These are phyloP conservation scores for Cinchona pubescens DNA, from an alignment of 257 asterid species.

Conservation along the genomic window DNA sequence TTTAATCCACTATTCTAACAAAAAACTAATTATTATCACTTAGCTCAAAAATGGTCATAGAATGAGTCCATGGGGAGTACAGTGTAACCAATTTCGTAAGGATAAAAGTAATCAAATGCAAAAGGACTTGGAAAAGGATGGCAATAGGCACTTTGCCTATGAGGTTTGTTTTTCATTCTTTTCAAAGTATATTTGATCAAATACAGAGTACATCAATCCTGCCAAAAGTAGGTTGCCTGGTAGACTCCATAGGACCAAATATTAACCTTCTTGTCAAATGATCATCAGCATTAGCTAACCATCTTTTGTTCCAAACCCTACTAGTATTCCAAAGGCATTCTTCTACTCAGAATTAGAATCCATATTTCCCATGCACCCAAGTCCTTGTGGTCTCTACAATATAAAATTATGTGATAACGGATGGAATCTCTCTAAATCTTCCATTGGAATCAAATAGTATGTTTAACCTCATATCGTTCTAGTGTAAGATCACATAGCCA, in stretches of 20 bases:
- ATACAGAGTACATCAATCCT: not conserved
- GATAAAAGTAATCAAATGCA: not conserved
- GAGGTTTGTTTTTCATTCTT: not conserved
- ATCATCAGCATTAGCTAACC: not conserved
- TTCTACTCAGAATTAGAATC: conserved; percentile 51
- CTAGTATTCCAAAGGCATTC: not conserved
- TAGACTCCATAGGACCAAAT: conserved; percentile 1
- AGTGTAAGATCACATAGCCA: conserved; percentile 50
- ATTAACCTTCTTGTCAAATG: not conserved
- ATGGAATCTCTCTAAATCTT: not conserved
- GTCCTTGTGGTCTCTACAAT: conserved; percentile 52
- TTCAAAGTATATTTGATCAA: not conserved
- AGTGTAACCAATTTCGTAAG: no score
- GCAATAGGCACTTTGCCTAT: no score
- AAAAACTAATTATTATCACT: no score
- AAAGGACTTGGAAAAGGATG: not conserved
- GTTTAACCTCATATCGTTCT: conserved; percentile 49
- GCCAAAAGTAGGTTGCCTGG: not conserved
- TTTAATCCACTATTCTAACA: no score
- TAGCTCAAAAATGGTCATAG: not conserved
- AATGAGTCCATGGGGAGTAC: no score
- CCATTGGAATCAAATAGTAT: no score
- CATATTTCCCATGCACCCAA: conserved; percentile 49
- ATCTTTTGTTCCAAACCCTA: not conserved
- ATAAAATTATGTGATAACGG: not conserved